A percentile compares a stretch with the other conserved stretches of the same genome.
Evolutionary conservation across 352 stramenopile genomes (phyloP).

Genomic region (Phytophthora idaei): DNA sequence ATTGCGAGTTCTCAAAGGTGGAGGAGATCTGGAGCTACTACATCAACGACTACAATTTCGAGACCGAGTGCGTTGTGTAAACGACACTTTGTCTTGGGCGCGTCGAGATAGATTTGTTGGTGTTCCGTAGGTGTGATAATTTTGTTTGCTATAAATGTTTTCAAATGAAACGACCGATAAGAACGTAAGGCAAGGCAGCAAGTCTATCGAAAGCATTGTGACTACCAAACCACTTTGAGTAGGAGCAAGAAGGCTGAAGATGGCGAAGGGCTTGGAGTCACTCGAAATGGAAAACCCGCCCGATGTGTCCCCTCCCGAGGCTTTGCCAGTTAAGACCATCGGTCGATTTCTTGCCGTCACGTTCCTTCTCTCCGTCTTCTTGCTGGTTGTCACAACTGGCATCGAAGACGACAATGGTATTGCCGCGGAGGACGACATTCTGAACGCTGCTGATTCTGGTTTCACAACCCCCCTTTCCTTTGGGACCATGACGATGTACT

Average conservation of each 20-base stretch:
- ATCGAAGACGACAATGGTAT: conserved; percentile 13
- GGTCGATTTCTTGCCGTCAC: conserved; percentile 20
- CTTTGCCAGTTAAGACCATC: conserved; percentile 13
- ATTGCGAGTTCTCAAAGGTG: conserved; percentile 54
- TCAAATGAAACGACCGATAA: conserved; percentile 19
- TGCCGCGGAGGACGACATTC: conserved; percentile 5
- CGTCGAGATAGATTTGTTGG: too few species aligned
- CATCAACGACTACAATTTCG: conserved; percentile 52
- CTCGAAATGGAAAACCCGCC: conserved; percentile 17
- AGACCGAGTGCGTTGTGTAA: conserved; percentile 37
- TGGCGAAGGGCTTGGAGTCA: conserved; percentile 25
- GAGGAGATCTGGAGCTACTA: conserved; percentile 61
- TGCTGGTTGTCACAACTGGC: conserved; percentile 22
- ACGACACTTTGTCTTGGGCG: background rate
- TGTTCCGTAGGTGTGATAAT: background rate
- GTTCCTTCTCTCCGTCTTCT: conserved; percentile 12
- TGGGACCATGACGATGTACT: conserved; percentile 66
- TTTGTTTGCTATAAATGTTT: conserved; percentile 20
- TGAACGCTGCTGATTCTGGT: conserved; percentile 19
- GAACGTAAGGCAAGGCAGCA: conserved; percentile 7
- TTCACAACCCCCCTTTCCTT: conserved; percentile 34
- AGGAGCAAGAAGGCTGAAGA: conserved; percentile 3
- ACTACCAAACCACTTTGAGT: background rate
- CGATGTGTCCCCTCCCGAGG: conserved; percentile 1
- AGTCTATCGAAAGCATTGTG: background rate